These are phyloP conservation scores for Botrytis galanthina DNA, from an alignment of 2,329 filamentous ascomycete genomes.

Conservation along the genomic window DNA sequence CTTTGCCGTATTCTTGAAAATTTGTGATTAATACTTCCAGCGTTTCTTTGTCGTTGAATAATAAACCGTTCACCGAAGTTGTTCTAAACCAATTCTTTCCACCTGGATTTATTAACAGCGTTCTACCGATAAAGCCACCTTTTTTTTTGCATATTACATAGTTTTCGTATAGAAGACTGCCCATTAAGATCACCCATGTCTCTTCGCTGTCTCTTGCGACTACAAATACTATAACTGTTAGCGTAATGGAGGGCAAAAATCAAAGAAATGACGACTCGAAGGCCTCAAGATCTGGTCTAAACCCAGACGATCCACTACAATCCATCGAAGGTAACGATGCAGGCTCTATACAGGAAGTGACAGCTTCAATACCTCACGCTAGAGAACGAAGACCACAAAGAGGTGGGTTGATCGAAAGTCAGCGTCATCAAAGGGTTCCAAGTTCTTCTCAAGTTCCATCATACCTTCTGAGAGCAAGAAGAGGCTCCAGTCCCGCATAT, in stretches of 20 bases:
- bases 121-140: too few relatives aligned
- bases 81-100: fast-evolving
- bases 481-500: neutral
- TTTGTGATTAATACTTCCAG: neutral
- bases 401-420: neutral
- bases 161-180: neutral
- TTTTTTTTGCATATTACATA: neutral
- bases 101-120: too few relatives aligned
- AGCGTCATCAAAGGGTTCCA: neutral
- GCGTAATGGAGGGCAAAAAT: neutral
- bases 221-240: neutral
- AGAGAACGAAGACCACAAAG: neutral
- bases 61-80: neutral
- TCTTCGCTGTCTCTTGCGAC: neutral
- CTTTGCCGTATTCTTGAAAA: neutral
- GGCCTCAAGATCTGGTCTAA: neutral
- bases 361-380: neutral
- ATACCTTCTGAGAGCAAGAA: neutral
- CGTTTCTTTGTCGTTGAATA: neutral
- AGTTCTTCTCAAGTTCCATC: neutral
- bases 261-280: neutral
- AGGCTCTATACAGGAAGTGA: fast-evolving
- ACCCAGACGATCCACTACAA: neutral
- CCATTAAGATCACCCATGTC: neutral
- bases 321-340: neutral